A percentile compares a stretch with the other conserved stretches of the same genome.
Evolutionary conservation across 1,284 basidiomycete species (phyloP).

Genomic region (Microbotryomycetes sp.): DNA sequence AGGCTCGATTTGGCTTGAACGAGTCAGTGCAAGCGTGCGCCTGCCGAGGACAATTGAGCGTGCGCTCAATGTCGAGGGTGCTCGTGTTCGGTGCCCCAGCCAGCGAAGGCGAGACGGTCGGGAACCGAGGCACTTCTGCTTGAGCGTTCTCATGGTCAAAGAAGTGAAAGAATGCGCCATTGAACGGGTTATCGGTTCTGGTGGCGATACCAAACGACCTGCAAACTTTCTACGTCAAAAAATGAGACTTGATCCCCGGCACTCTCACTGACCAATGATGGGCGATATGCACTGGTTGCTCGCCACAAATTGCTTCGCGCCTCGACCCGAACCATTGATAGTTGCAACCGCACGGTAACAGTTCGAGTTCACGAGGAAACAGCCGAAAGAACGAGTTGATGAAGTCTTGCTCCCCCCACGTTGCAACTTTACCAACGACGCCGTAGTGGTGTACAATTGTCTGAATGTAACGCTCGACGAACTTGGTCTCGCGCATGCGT

Average conservation of each 20-base stretch:
- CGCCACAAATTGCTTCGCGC: conserved; percentile 23
- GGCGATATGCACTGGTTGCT: conserved; percentile 23
- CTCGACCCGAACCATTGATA: conserved; percentile 27
- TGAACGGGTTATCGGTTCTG: conserved; percentile 18
- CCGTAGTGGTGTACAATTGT: conserved; percentile 22
- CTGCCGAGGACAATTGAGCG: conserved; percentile 30
- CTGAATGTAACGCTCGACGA: conserved; percentile 23
- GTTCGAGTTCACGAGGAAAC: conserved; percentile 21
- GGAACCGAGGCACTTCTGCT: conserved; percentile 1
- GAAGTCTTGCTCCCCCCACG: conserved; percentile 32
- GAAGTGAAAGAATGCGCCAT: conserved; percentile 22
- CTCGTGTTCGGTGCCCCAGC: conserved; percentile 17
- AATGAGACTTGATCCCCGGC: conserved; percentile 10
- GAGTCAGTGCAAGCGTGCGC: conserved; percentile 19
- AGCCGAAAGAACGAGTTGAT: conserved; percentile 32
- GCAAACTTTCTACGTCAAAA: neutral
- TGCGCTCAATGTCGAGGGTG: conserved; percentile 9
- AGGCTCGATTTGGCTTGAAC: neutral
- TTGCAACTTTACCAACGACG: conserved; percentile 7
- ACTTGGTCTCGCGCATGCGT: conserved; percentile 21
- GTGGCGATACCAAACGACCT: conserved; percentile 14
- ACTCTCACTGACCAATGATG: conserved; percentile 19
- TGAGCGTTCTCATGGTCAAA: conserved; percentile 1
- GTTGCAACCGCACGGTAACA: conserved; percentile 32
- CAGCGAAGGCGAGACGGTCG: neutral